Conservation (phyloP, 2,329 filamentous ascomycete species). For the Fusarium pseudonygamai region DNA sequence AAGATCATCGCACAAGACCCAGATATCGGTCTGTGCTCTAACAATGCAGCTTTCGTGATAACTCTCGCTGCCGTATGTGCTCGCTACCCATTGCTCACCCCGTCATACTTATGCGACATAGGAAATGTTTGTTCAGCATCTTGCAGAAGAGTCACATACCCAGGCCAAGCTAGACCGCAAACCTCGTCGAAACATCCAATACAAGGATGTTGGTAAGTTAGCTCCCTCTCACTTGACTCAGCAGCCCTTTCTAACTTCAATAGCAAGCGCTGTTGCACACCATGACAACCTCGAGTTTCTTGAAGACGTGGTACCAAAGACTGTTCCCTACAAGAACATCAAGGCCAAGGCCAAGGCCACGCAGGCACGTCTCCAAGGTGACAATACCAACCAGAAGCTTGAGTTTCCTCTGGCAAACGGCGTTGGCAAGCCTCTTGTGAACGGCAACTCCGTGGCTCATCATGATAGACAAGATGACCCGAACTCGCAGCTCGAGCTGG, state of each 20-base stretch:
- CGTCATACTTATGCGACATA: constrained; percentile 47
- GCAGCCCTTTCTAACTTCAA: constrained; percentile 5
- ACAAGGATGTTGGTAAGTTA: constrained; percentile 83
- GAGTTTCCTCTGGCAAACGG: constrained; percentile 38
- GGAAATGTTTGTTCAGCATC: constrained; percentile 96
- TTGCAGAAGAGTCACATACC: constrained; percentile 84
- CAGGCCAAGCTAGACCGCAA: constrained; percentile 92
- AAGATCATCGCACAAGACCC: constrained; percentile 92
- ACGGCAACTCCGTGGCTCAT: constrained; percentile 41
- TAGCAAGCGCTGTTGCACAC: constrained; percentile 85
- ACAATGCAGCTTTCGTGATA: constrained; percentile 93
- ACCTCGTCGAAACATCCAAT: constrained; percentile 92
- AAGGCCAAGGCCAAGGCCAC: constrained; percentile 69
- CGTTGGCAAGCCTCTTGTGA: constrained; percentile 44
- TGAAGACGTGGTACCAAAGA: constrained; percentile 88
- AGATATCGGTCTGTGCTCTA: constrained; percentile 86
- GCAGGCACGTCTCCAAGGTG: constrained; percentile 56
- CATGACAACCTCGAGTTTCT: constrained; percentile 97
- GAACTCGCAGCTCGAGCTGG: constrained; percentile 63
- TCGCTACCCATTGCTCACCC: not conserved
- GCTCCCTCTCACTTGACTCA: not conserved
- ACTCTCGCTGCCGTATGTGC: constrained; percentile 82
- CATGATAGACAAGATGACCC: constrained; percentile 53
- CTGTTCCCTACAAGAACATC: constrained; percentile 80
- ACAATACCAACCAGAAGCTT: constrained; percentile 48